Conservation (phyloP, 768 basidiomycete genomes). For the Rossbeevera mucosa region DNA sequence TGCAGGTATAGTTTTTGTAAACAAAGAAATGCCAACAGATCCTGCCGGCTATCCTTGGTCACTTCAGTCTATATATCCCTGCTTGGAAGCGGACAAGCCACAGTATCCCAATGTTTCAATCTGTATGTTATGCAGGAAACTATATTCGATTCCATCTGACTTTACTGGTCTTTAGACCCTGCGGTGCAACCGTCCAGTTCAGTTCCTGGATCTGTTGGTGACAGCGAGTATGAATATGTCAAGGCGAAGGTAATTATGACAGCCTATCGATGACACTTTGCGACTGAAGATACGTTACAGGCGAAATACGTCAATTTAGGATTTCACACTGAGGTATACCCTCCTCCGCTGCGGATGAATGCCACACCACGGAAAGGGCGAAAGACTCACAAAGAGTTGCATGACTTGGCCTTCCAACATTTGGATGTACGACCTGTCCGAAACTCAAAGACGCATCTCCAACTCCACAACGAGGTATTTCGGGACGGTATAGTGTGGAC, state of each 20-base stretch:
- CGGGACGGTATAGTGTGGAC: conserved; percentile 25
- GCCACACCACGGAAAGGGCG: conserved; percentile 5
- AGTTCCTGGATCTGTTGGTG: conserved; percentile 7
- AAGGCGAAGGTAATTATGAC: conserved; percentile 11
- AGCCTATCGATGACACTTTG: background rate
- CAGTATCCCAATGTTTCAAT: conserved; percentile 22
- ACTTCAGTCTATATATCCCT: conserved; percentile 23
- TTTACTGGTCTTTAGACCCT: conserved; percentile 4
- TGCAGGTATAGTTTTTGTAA: background rate
- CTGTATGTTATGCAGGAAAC: conserved; percentile 17
- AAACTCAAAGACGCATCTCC: conserved; percentile 31
- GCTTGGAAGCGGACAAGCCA: background rate
- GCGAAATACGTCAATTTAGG: background rate
- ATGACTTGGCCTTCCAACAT: conserved; percentile 6
- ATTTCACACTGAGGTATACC: conserved; percentile 22
- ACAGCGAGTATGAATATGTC: background rate
- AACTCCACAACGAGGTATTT: conserved; percentile 34
- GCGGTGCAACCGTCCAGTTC: conserved; percentile 12
- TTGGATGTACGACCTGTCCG: conserved; percentile 8
- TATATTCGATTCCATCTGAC: background rate
- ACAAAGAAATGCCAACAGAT: conserved; percentile 6
- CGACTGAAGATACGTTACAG: conserved; percentile 6
- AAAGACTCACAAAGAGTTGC: conserved; percentile 24
- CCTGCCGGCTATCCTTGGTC: conserved; percentile 27
- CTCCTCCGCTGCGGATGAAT: background rate